Evolutionary conservation across 225 moss, liverwort and hornwort species (phyloP).

Genomic region (Pleurozium schreberi): DNA sequence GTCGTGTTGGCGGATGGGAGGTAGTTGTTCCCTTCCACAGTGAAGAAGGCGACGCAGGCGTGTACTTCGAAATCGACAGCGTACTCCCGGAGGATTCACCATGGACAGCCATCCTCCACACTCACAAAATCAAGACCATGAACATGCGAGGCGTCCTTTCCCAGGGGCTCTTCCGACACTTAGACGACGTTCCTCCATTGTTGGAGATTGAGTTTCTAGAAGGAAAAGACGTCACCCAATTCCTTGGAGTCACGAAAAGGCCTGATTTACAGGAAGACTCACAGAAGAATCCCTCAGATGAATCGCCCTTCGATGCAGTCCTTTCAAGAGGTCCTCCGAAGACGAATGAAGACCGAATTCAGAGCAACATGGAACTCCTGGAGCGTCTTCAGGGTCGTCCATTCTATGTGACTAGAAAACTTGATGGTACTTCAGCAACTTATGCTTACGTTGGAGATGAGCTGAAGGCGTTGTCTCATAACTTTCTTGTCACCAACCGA

Average conservation of each 20-base stretch:
- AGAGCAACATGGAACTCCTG: background rate
- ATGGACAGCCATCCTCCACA: background rate
- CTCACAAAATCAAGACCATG: background rate
- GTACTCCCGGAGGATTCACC: background rate
- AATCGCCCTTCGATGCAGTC: background rate
- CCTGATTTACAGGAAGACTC: background rate
- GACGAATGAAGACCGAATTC: background rate
- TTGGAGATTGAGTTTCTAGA: background rate
- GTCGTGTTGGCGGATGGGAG: background rate
- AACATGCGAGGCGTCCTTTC: background rate
- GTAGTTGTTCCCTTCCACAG: background rate
- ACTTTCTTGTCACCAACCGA: background rate
- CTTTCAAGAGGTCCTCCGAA: background rate
- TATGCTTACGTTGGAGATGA: background rate
- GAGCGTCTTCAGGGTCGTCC: background rate
- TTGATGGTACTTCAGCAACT: background rate
- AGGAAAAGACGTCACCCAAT: background rate
- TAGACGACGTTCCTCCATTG: background rate
- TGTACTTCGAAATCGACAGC: background rate
- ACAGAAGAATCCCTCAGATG: background rate
- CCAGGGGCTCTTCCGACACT: background rate
- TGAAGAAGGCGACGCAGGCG: background rate
- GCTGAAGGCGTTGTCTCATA: background rate
- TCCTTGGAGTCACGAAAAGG: background rate
- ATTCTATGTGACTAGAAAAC: background rate